Evolutionary conservation across 768 basidiomycete species (phyloP).

Genomic region (Xerocomus potaroensis): DNA sequence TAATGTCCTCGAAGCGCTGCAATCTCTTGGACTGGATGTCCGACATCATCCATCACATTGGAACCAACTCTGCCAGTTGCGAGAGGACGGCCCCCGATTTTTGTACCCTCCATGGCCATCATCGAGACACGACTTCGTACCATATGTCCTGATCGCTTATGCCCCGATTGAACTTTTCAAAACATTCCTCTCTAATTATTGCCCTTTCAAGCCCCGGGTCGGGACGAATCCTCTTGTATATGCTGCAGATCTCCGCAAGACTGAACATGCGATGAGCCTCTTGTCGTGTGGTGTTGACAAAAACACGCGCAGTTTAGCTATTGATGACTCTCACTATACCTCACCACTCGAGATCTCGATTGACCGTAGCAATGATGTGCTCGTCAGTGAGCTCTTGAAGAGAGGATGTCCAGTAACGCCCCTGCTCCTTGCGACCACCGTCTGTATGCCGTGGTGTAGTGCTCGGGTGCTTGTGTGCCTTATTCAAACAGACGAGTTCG

Average conservation of each 20-base stretch:
- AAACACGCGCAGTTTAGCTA: not conserved
- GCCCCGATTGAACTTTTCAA: no score
- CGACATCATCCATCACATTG: no score
- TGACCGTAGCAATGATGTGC: not conserved
- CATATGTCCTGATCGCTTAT: no score
- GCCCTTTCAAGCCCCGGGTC: no score
- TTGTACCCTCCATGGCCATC: no score
- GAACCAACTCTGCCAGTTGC: no score
- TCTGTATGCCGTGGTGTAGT: slow-evolving; percentile 3
- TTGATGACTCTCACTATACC: not conserved
- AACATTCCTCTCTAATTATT: no score
- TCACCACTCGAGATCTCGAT: not conserved
- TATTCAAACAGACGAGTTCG: not conserved
- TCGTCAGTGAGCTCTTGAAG: not conserved
- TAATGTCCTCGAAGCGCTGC: no score
- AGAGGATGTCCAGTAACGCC: not conserved
- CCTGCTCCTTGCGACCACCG: not conserved
- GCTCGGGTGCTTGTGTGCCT: not conserved
- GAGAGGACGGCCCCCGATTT: no score
- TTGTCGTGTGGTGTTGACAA: not conserved
- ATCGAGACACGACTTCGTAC: no score
- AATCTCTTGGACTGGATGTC: no score
- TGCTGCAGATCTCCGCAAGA: not conserved
- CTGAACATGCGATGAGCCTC: not conserved
- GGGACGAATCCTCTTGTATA: no score